Base-by-base conservation (phyloP, 176 grass and related monocot species). In the Bonia amplexicaulis region DNA sequence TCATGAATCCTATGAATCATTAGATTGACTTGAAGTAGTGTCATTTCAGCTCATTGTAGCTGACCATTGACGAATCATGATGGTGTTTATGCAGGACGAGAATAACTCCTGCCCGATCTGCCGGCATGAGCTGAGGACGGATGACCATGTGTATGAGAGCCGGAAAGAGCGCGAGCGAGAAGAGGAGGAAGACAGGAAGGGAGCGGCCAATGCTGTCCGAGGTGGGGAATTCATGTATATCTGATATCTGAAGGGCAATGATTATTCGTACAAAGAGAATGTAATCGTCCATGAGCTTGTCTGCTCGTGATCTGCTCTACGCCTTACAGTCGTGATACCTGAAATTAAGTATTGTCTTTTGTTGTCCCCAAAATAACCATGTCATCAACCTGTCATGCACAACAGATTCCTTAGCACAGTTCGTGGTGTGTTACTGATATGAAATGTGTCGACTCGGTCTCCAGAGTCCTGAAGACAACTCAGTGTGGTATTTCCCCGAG, bases 101-200 rank as follows among this genome's bases (percentile, higher is more conserved):
- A 89, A 99, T 71, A 99, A 96, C 57, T 99, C 96, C 15, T 97
- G 91, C 26, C 93, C 96, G 7, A 88, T 94, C 66, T 99, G 93
- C 66, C 77, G 96, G 25, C 80, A 80, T 7, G 93, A 98, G 83
- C 83, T 98, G 72, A 91, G 87, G 69, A 98, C 94, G 25, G 91
- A 96, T 37, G 96, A 99, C 77, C 96, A 94, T 90, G 93, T 25
- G 12, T 99, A 96, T 16, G 96, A 99, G 86, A 96, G 93, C 88
- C 82, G 91, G 86, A 99, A 91, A 73, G 96, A 96, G 81, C 83
- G 91, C 8, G 93, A 99, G 51, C 88, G 60, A 55, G 96, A 99
- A 46, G 93, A 89, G 31, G 93, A 99, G 53, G 96, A 96, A 88
- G 93, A 99, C 25, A 90, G 91, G 81, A 99, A 88, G 90, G 96